phyloP scores from a whole-genome alignment of 2,329 filamentous ascomycete species.

The Aspergillus costaricaensis region DNA sequence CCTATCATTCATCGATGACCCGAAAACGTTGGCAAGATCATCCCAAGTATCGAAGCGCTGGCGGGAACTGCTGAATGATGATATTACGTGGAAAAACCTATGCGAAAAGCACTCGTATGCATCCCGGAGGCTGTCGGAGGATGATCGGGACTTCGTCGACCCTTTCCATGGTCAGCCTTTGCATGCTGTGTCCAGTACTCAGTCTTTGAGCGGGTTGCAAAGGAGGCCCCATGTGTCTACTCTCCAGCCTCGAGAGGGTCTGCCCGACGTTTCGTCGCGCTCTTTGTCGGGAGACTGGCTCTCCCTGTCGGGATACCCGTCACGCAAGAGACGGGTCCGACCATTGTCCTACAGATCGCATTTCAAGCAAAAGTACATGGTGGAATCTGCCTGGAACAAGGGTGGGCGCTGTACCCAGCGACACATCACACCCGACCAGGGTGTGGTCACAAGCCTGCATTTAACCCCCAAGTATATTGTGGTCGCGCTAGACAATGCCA shows the following conservation, averaged over 20 bases:
- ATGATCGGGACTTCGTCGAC: conserved; percentile 40
- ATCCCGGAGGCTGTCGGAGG: conserved; percentile 63
- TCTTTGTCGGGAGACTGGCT: conserved; percentile 37
- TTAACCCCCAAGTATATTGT: conserved; percentile 96
- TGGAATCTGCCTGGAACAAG: conserved; percentile 94
- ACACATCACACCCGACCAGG: conserved; percentile 94
- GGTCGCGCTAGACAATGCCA: conserved; percentile 94
- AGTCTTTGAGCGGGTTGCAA: conserved; percentile 25
- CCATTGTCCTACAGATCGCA: conserved; percentile 89
- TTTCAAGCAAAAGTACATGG: conserved; percentile 96
- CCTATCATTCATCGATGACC: conserved; percentile 94
- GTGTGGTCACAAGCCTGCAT: conserved; percentile 93
- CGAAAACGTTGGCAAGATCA: conserved; percentile 86
- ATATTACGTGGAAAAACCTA: conserved; percentile 97
- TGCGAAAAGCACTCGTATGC: conserved; percentile 97
- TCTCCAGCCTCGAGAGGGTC: conserved; percentile 48
- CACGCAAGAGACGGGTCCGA: conserved; percentile 57
- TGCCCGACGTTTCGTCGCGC: conserved; percentile 50
- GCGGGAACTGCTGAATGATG: conserved; percentile 90
- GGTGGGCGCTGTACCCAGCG: conserved; percentile 81
- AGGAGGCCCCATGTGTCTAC: conserved; percentile 29
- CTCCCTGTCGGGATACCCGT: conserved; percentile 32
- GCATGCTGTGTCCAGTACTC: conserved; percentile 23
- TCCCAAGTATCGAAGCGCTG: conserved; percentile 96
- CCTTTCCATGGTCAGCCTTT: conserved; percentile 34